Conservation (phyloP, 2,329 filamentous ascomycete genomes). For the Lasiodiplodia sp. region DNA sequence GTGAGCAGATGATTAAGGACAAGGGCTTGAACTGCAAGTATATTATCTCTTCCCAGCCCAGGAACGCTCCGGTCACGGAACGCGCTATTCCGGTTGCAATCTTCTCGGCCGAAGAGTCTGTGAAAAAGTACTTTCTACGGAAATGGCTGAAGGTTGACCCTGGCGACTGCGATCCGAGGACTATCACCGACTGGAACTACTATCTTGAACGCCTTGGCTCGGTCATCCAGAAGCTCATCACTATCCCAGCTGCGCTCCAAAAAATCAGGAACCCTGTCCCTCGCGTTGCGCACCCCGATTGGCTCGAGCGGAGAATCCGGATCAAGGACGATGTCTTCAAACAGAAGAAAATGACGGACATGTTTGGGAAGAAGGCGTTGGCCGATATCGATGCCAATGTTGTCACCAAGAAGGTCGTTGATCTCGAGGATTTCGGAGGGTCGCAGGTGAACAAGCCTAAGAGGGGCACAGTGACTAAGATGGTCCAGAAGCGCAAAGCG, state of each 20-base stretch:
- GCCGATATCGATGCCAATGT: conserved; percentile 74
- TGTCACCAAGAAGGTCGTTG: conserved; percentile 65
- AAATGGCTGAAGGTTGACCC: conserved; percentile 98
- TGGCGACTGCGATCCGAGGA: conserved; percentile 85
- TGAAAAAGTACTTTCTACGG: conserved; percentile 87
- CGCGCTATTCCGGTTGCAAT: conserved; percentile 94
- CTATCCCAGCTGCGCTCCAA: conserved; percentile 94
- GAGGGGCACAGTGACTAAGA: conserved; percentile 52
- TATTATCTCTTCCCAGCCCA: conserved; percentile 89
- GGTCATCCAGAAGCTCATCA: conserved; percentile 98
- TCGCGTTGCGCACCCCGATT: conserved; percentile 91
- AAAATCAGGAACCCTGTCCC: conserved; percentile 95
- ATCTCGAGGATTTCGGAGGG: conserved; percentile 83
- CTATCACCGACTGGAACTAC: conserved; percentile 94
- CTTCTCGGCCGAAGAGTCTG: conserved; percentile 88
- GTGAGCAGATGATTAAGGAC: conserved; percentile 99
- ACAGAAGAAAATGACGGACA: conserved; percentile 97
- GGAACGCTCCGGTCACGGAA: conserved; percentile 91
- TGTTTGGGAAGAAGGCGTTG: conserved; percentile 78
- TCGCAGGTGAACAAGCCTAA: conserved; percentile 69
- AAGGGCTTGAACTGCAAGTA: conserved; percentile 99
- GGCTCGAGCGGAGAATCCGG: conserved; percentile 92
- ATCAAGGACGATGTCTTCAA: conserved; percentile 97
- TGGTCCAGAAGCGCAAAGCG: conserved; percentile 58
- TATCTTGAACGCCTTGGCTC: conserved; percentile 95